Base-by-base conservation (phyloP, 1,284 basidiomycete species). In the Moniliophthora roreri region DNA sequence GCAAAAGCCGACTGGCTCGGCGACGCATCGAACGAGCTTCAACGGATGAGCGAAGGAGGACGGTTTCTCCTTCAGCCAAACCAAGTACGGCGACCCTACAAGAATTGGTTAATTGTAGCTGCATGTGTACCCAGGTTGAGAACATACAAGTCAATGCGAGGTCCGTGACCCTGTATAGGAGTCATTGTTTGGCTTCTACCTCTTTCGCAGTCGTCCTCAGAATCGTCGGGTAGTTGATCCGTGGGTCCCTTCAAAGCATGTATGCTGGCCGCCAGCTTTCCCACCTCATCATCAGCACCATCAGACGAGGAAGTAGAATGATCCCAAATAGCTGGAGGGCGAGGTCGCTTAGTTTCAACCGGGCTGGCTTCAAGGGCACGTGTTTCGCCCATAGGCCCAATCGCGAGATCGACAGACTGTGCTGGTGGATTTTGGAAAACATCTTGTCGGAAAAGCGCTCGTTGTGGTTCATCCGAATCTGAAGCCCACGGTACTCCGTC, bases 1-100 rank as follows among this genome's bases (percentile, higher is more conserved):
- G 79, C 9, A 85, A 66, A n/a, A 87, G 65, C 38, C 74, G 75
- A 59, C 81, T 84, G 6, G 83, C 82, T n/a, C 84, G 79, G 5
- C 83, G 78, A 48, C 78, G 77, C 21, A 80, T 69, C 34, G 77
- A 75, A 24, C 77, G 76, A 11, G 76, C 75, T 60, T 85, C 83
- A 4, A 87, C 81, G 2, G 66, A 67, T 0, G 81, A 76, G 50
- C 74, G 74, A 60, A 78, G 82, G 0, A 84, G 39, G 36, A 85
- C 66, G 1, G 51, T 59, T 60, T 87, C 84, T 3, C 71, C 77
- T 7, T 69, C 66, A 16, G 67, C 52, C n/a, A 72, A 56, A 37
- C 66, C 58, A 20, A 86, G 67, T 10, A 76, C 56, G 5, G 72
- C 66, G 3, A 67, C 67, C 60, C 81, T 84, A 39, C 23, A 53